Evolutionary conservation across 305 asterid species (phyloP).

Genomic region (Striga hermonthica): DNA sequence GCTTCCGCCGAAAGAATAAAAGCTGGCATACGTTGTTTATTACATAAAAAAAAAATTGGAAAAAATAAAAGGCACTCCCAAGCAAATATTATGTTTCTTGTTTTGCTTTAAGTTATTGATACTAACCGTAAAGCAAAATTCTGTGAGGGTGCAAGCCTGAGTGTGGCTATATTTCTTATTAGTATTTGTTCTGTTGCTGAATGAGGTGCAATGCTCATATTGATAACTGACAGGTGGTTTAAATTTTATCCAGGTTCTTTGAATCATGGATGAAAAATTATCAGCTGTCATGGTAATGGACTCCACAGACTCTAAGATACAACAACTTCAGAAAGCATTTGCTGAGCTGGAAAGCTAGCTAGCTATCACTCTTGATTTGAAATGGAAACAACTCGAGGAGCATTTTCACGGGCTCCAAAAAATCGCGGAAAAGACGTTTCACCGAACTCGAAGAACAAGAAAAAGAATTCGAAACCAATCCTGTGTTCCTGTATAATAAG

Average conservation of each 20-base stretch:
- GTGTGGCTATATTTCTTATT: not conserved
- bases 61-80: not conserved
- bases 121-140: not conserved
- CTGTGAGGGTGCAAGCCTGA: not conserved
- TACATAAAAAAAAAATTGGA: not conserved
- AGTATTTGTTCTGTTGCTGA: not conserved
- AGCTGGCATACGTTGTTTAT: too few species aligned
- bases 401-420: constrained; percentile 91
- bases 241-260: constrained; percentile 37
- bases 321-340: constrained; percentile 93
- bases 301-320: constrained; percentile 80
- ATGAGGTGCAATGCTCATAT: not conserved
- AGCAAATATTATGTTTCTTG: not conserved
- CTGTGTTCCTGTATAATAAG: too few species aligned
- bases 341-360: constrained; percentile 95
- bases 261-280: constrained; percentile 68
- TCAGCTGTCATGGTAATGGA: constrained; percentile 62
- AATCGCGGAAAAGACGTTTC: constrained; percentile 90
- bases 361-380: constrained; percentile 70
- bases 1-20: too few species aligned
- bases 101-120: not conserved
- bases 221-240: constrained; percentile 18
- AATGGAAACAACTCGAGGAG: constrained; percentile 96
- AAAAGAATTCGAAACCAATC: constrained; percentile 68
- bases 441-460: constrained; percentile 88